Base-by-base conservation (phyloP, 1,139 yeast genomes). In the Ogataea hybrid region DNA sequence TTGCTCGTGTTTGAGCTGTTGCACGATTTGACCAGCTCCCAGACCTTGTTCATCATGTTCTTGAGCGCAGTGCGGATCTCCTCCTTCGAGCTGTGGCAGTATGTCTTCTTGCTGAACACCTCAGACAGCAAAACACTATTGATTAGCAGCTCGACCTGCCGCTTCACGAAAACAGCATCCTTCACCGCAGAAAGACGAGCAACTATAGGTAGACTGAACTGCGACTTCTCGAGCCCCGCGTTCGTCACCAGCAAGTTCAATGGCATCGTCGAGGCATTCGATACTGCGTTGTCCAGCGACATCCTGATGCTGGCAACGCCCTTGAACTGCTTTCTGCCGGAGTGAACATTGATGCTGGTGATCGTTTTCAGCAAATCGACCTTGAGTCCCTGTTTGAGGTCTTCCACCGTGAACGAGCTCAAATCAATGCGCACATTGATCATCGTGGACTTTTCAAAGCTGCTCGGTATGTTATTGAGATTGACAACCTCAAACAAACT, bases 121-220 rank as follows among this genome's bases (percentile, higher is more conserved):
- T 29, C 28, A 2, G 33, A 29, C 14, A 47, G 41, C 18, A 68
- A 46, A 2, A 53, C 47, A 6, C 59, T 50, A 4, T 63, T 48
- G 5, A 68, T 53, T 6, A 62, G 42, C 18, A 65, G 44, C 44
- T 70, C 73, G 4, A 67, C 61, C 39, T 63, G 63, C 32, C 69
- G 56, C 47, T 63, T 61, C 2, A 65, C 62, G 44, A 58, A 61
- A 1, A 57, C 42, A 2, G 62, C 61, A 47, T 69, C 70, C 36
- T 62, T 58, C 28, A 59, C 50, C 4, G 63, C 57, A 2, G 71
- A 61, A 16, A 67, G 47, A 8, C 67, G 66, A 9, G 62, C 50
- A 17, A 52, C 43, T 25, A 57, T 54, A 1, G 59, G 46, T 20
- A 56, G 35, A 20, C 48, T 53, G 8, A 49, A 32, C 16, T 34